A percentile compares a stretch with the other conserved stretches of the same genome.
Conservation (phyloP, 2,329 filamentous ascomycete genomes). For the Paracorniculantispora psalliotae region DNA sequence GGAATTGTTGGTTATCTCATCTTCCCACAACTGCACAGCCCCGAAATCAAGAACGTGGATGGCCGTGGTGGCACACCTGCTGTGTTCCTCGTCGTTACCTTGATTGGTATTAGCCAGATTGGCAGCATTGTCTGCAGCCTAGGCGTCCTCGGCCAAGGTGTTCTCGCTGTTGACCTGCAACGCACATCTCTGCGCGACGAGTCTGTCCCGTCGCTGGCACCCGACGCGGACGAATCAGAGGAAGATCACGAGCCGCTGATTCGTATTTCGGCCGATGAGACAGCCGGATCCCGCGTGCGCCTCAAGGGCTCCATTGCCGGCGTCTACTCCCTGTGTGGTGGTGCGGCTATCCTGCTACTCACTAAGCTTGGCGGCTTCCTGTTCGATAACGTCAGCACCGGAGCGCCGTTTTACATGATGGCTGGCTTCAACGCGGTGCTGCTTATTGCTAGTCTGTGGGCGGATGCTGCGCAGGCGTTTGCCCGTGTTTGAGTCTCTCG, state of each 20-base stretch:
- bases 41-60: slow-evolving; percentile 61
- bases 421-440: slow-evolving; percentile 77
- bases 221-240: slow-evolving; percentile 35
- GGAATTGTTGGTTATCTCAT: slow-evolving; percentile 74
- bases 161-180: slow-evolving; percentile 52
- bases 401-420: slow-evolving; percentile 93
- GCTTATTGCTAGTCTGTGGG: slow-evolving; percentile 49
- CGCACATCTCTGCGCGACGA: slow-evolving; percentile 20
- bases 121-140: slow-evolving; percentile 94
- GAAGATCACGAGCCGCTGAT: slow-evolving; percentile 38
- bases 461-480: slow-evolving; percentile 43
- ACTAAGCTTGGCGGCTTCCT: slow-evolving; percentile 86
- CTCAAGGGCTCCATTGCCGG: slow-evolving; percentile 94
- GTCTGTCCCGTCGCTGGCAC: slow-evolving; percentile 23
- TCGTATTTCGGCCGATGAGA: slow-evolving; percentile 24
- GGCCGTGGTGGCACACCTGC: slow-evolving; percentile 61
- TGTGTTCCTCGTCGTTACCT: slow-evolving; percentile 70
- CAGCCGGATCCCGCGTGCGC: slow-evolving; percentile 44
- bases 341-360: slow-evolving; percentile 80
- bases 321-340: slow-evolving; percentile 87
- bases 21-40: slow-evolving; percentile 72
- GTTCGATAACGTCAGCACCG: slow-evolving; percentile 70
- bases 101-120: slow-evolving; percentile 91
- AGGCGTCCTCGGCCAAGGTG: slow-evolving; percentile 77
- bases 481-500: slow-evolving; percentile 16